A percentile compares a stretch with the other conserved stretches of the same genome.
These are phyloP conservation scores for Lactifluus piperatus DNA, from an alignment of 768 basidiomycete genomes.

Conservation along the genomic window DNA sequence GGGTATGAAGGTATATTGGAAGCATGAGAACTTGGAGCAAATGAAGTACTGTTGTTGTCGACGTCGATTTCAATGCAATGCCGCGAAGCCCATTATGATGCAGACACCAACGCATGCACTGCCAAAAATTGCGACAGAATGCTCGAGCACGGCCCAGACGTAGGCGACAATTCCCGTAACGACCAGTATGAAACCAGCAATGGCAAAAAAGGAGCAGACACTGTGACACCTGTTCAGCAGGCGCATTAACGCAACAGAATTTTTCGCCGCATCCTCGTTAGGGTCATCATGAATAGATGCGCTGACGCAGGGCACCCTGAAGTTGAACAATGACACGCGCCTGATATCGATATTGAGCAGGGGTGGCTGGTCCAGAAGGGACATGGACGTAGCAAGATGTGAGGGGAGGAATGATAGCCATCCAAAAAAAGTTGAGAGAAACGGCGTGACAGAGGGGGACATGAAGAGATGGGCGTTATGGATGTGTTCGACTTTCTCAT, in stretches of 20 bases:
- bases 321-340: not conserved
- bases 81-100: slow-evolving; percentile 6
- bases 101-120: slow-evolving; percentile 10
- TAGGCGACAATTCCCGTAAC: slow-evolving; percentile 12
- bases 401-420: not conserved
- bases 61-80: not conserved
- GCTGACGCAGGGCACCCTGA: not conserved
- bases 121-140: slow-evolving; percentile 13
- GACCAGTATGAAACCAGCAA: slow-evolving; percentile 12
- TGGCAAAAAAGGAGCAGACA: slow-evolving; percentile 10
- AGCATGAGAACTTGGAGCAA: not conserved
- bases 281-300: not conserved
- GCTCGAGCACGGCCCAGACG: slow-evolving; percentile 12
- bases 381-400: not conserved
- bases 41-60: not conserved
- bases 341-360: slow-evolving; percentile 10
- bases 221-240: slow-evolving; percentile 14
- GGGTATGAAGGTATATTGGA: not conserved
- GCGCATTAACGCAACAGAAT: slow-evolving; percentile 5
- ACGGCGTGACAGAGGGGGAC: not conserved
- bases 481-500: not conserved
- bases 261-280: slow-evolving; percentile 5
- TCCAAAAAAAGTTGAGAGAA: not conserved
- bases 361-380: slow-evolving; percentile 10
- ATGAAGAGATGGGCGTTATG: not conserved